Evolutionary conservation across 148 eudicot species (phyloP).

Genomic region (Nyssa sinensis): DNA sequence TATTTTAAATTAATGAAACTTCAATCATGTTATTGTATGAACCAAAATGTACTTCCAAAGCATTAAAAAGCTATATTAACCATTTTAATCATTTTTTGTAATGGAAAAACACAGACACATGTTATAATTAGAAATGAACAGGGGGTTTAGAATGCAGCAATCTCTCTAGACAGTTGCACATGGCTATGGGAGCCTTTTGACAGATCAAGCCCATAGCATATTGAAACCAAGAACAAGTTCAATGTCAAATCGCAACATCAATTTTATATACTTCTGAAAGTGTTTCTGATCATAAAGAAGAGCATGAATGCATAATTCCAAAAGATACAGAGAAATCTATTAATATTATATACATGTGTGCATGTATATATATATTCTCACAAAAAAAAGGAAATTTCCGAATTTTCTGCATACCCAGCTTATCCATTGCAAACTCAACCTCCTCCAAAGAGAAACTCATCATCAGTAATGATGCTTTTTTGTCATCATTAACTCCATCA

Average conservation of each 20-base stretch:
- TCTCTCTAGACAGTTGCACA: neutral
- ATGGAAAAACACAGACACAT: neutral
- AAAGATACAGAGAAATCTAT: neutral
- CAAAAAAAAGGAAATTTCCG: neutral
- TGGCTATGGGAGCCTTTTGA: constrained; percentile 1
- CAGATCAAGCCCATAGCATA: neutral
- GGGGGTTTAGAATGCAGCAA: neutral
- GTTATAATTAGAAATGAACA: neutral
- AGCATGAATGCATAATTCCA: neutral
- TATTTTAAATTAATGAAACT: neutral
- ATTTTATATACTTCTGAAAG: neutral
- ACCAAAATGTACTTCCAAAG: neutral
- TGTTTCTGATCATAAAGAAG: constrained; percentile 2
- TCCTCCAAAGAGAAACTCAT: constrained; percentile 78
- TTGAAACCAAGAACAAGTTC: neutral
- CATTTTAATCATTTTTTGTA: neutral
- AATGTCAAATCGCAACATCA: neutral
- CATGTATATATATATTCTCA: too few relatives aligned
- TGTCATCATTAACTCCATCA: constrained; percentile 44
- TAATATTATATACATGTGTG: neutral
- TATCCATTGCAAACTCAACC: constrained; percentile 72
- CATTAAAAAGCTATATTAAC: neutral
- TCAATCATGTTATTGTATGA: neutral
- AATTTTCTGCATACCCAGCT: constrained; percentile 62
- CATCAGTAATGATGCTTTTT: constrained; percentile 53